Percentiles rank a stretch among this genome's conserved stretches.
Evolutionary conservation across 352 stramenopile genomes (phyloP).

Genomic region (Elongisporangium anandrum): DNA sequence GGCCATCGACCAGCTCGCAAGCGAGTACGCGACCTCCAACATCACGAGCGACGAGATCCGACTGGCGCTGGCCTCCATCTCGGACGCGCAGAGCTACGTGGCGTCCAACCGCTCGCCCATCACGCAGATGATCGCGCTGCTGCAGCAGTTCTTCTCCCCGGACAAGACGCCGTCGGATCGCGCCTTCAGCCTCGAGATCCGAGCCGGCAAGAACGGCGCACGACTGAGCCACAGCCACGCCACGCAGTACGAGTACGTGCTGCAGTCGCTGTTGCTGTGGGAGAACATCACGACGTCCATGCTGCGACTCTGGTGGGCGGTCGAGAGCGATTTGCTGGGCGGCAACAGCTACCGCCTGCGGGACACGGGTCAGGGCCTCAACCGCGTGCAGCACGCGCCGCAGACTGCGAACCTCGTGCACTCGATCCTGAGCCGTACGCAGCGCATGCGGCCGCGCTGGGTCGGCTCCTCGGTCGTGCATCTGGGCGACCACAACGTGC

Average conservation of each 20-base stretch:
- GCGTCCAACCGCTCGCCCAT: conserved; percentile 55
- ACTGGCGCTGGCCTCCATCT: conserved; percentile 42
- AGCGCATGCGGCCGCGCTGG: conserved; percentile 52
- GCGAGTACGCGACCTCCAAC: conserved; percentile 39
- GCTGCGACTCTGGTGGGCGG: conserved; percentile 59
- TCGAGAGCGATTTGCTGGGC: conserved; percentile 54
- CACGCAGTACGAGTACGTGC: conserved; percentile 60
- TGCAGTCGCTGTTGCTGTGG: conserved; percentile 62
- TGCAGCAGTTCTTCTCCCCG: conserved; percentile 53
- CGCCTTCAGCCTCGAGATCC: conserved; percentile 49
- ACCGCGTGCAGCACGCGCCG: conserved; percentile 60
- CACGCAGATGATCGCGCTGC: conserved; percentile 54
- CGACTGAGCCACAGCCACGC: conserved; percentile 52
- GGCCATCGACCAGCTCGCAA: conserved; percentile 30
- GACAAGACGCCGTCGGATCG: conserved; percentile 26
- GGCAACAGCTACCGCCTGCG: conserved; percentile 50
- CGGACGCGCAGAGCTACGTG: conserved; percentile 59
- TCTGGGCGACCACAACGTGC: conserved; percentile 93
- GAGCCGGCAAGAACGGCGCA: conserved; percentile 51
- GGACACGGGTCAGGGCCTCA: conserved; percentile 63
- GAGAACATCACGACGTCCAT: conserved; percentile 58
- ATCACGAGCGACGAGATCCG: conserved; percentile 52
- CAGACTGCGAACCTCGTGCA: conserved; percentile 55
- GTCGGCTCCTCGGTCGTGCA: conserved; percentile 90
- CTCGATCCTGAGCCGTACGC: conserved; percentile 39